Base-by-base conservation (phyloP, 2,329 filamentous ascomycete genomes). In the Sclerotinia borealis region DNA sequence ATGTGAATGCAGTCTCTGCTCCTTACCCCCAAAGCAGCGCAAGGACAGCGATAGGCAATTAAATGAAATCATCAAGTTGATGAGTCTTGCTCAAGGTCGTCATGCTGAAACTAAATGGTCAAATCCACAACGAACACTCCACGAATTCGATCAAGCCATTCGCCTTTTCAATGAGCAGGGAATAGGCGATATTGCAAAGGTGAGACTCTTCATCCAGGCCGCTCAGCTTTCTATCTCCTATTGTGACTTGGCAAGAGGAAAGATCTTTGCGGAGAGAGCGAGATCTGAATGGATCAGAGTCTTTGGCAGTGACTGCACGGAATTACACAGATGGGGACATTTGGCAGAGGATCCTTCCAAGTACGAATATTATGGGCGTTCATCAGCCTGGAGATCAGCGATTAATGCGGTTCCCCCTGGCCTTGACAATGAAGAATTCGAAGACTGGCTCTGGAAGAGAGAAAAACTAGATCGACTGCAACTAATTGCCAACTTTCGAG, bases 1-100 rank as follows among this genome's bases (percentile, higher is more conserved):
- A 15, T 78, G 76, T 68, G 66, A 63, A 3, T 78, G 76, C 56
- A 64, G 68, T 58, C 69, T 77, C 9, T 79, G 76, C 68, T 74
- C 75, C 31, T 73, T 78, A 45, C 70, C 74, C 11, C 15, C 50
- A 47, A 66, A 71, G 13, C 62, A 76, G 64, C 74, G 72, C 55
- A 61, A 71, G 47, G 63, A 70, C 47, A 77, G 68, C 61, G 76
- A 78, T 61, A 67, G 51, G 63, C 69, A 55, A 58, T 41, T 71
- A 6, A 49, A 69, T 15, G 65, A 69, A 45, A 70, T 68, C 58
- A 60, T n/a, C 61, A 71, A 36, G 64, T 72, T 67, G 17, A 71
- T 75, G 47, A 10, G 59, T 55, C 36, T 75, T 22, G 70, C 75
- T 47, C 68, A 29, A 48, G n/a, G 58, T 63, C 22, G 29, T 22